Conservation (phyloP, 148 eudicot species). For the Diospyros lotus region DNA sequence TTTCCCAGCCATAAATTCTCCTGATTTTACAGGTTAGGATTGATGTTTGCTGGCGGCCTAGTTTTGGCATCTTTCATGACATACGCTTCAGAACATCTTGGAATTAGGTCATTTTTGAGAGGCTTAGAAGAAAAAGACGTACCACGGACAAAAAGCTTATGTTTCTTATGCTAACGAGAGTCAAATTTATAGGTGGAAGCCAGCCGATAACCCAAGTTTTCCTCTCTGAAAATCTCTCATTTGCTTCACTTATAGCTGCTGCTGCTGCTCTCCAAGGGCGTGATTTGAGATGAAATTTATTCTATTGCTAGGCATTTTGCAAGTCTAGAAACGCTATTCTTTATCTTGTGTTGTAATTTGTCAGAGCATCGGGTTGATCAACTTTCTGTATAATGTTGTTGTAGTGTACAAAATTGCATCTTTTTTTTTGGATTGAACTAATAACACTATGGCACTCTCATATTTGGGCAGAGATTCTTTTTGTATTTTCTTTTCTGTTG, state of each 20-base stretch:
- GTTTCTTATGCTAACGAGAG: conserved; percentile 38
- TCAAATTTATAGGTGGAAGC: conserved; percentile 10
- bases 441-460: too few relatives aligned
- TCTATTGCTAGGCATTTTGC: neutral
- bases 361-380: too few relatives aligned
- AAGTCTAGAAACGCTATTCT: conserved; percentile 7
- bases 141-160: conserved; percentile 37
- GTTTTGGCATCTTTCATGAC: conserved; percentile 85
- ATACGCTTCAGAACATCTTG: conserved; percentile 86
- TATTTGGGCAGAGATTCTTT: too few relatives aligned
- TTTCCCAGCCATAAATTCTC: too few relatives aligned
- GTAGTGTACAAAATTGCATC: neutral
- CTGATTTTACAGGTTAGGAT: conserved; percentile 57
- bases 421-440: neutral
- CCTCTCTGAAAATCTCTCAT: neutral
- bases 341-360: neutral
- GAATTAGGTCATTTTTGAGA: conserved; percentile 61
- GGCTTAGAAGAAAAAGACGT: conserved; percentile 69
- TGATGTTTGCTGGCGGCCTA: conserved; percentile 83
- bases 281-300: too few relatives aligned
- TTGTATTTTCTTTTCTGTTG: too few relatives aligned
- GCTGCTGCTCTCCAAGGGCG: too few relatives aligned
- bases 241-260: neutral
- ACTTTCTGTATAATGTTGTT: conserved; percentile 3
- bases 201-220: neutral